A percentile compares a stretch with the other conserved stretches of the same genome.
These are phyloP conservation scores for Mycena latifolia DNA, from an alignment of 768 basidiomycete genomes.

Conservation along the genomic window DNA sequence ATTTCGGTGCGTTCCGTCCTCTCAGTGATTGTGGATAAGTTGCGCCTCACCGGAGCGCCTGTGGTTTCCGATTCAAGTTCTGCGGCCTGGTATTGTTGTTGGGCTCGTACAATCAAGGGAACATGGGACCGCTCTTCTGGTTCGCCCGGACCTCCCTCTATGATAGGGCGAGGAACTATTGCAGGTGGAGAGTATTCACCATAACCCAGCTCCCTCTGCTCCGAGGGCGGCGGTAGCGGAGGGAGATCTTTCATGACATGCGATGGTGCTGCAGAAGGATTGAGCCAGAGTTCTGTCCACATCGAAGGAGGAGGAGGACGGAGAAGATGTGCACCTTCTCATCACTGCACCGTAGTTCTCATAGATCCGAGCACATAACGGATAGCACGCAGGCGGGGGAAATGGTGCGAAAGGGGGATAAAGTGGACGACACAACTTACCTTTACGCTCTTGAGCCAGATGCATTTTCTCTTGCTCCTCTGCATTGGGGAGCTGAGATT, in stretches of 20 bases:
- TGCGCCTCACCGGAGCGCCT: slow-evolving; percentile 47
- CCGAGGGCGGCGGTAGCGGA: slow-evolving; percentile 33
- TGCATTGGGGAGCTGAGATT: slow-evolving; percentile 44
- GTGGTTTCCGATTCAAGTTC: slow-evolving; percentile 50
- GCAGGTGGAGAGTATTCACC: slow-evolving; percentile 38
- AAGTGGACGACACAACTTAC: slow-evolving; percentile 65
- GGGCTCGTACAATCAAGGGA: slow-evolving; percentile 72
- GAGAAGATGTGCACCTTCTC: slow-evolving; percentile 73
- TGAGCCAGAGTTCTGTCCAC: slow-evolving; percentile 38
- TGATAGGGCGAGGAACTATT: slow-evolving; percentile 20
- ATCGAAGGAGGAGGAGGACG: slow-evolving; percentile 30
- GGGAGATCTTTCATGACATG: slow-evolving; percentile 36
- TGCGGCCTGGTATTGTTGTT: slow-evolving; percentile 58
- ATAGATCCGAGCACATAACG: slow-evolving; percentile 38
- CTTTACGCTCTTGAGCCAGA: slow-evolving; percentile 82
- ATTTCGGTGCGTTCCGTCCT: slow-evolving; percentile 73
- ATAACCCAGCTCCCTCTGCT: slow-evolving; percentile 29
- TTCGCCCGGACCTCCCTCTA: slow-evolving; percentile 39
- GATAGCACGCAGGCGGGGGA: slow-evolving; percentile 44
- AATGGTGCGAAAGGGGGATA: slow-evolving; percentile 40
- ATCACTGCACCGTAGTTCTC: slow-evolving; percentile 50
- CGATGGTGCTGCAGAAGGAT: slow-evolving; percentile 13
- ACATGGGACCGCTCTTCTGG: slow-evolving; percentile 58
- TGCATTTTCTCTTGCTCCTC: slow-evolving; percentile 78
- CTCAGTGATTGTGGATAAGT: slow-evolving; percentile 77